Evolutionary conservation across 768 basidiomycete species (phyloP), one percentile per base, ranked within the genome.

Genomic region (Russula compacta): DNA sequence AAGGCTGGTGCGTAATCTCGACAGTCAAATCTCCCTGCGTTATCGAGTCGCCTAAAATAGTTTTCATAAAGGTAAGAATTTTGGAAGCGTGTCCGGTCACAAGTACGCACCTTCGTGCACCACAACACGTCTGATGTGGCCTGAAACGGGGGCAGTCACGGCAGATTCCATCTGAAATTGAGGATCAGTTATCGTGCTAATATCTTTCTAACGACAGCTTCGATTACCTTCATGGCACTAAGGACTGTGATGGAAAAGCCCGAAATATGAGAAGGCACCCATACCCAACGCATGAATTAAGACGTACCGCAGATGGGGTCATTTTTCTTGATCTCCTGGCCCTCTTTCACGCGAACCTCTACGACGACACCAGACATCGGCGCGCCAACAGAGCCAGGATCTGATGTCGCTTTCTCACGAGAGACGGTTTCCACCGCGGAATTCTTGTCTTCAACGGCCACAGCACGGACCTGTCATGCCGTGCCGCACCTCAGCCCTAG

Each of bases 331-430:
- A 99, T 94, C 71, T 95, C 92, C 60, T 95, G 88, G 24, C 94
- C 94, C 74, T 98, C 97, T 77, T 97, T 95, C 62, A 98, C 95
- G 69, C 95, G 81, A 51, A 99, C 94, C 73, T 99, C 97, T 17
- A 99, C 90, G 57, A 98, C 94, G 53, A 98, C 95, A 73, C 95
- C 97, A 59, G 92, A 92, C 93, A 97, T 95, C 3, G 94, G 92
- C 53, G 93, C 92, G 57, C 95, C 97, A 64, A 98, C 88, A n/a
- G 91, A 94, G 66, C 97, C 95, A 61, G 95, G 95, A 71, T 95
- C 95, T 65, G 78, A 78, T 11, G 91, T 87, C 11, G 97, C 92
- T 81, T 87, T 95, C 82, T 99, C 97, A 71, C 97, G 83, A 66
- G 89, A 87, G 60, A 97, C 81, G 48, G 90, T 92, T 72, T 98